phyloP scores from a whole-genome alignment of 1,284 basidiomycete genomes.

The Coniferiporia weirii region DNA sequence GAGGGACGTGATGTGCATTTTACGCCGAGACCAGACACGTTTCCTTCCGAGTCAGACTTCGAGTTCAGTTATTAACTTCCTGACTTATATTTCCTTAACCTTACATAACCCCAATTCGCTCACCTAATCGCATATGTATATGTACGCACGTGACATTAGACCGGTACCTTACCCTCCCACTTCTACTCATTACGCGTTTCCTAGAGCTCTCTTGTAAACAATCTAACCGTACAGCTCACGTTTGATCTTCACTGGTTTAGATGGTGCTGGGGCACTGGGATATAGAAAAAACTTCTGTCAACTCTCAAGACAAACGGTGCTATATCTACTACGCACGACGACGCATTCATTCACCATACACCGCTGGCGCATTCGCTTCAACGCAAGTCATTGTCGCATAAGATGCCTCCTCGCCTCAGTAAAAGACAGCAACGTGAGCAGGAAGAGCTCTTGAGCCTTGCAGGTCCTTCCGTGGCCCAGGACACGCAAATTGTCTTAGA shows the following conservation, averaged over 20 bases:
- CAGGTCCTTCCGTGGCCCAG: conserved; percentile 24
- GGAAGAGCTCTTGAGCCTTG: conserved; percentile 65
- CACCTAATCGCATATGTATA: not conserved
- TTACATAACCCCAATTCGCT: too few relatives aligned
- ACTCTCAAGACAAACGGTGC: not conserved
- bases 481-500: conserved; percentile 27
- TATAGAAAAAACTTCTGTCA: not conserved
- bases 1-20: too few relatives aligned
- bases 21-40: too few relatives aligned
- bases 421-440: conserved; percentile 83
- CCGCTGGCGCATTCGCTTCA: not conserved
- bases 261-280: not conserved
- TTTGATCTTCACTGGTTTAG: not conserved
- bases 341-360: not conserved
- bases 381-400: not conserved
- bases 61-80: too few relatives aligned
- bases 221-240: too few relatives aligned
- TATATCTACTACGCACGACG: not conserved
- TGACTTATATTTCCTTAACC: too few relatives aligned
- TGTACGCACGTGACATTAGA: not conserved
- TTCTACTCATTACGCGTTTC: too few relatives aligned
- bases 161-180: too few relatives aligned
- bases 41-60: too few relatives aligned
- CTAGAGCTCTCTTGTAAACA: too few relatives aligned
- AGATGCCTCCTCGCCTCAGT: conserved; percentile 70